Evolutionary conservation across 805 yeast species (phyloP), one percentile per base, ranked within the genome.

Genomic region (Wickerhamia fluorescens): DNA sequence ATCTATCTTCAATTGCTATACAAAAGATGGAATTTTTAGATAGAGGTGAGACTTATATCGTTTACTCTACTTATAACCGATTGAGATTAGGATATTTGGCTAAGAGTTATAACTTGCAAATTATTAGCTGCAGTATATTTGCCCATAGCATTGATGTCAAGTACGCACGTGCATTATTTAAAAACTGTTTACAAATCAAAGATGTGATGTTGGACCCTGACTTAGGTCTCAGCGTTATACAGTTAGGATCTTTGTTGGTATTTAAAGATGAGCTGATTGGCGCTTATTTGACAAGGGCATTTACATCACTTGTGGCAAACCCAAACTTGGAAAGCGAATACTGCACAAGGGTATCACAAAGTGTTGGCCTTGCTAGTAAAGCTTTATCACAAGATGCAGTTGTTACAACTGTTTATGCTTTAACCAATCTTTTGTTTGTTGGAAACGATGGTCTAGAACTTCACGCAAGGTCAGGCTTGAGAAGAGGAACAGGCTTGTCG

Each of bases 351-450:
- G 67, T 78, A 2, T 70, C 92, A 1, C 53, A 57, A 30, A 58
- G 73, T 20, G 71, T 87, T 21, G 81, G 88, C 1, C 51, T 70
- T 27, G 86, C 88, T 3, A 61, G 84, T 40, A 72, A 70, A 33
- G 71, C 74, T 6, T 61, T 82, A 30, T 73, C 87, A 12, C 89
- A 86, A 46, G 96, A 87, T 47, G 74, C 84, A 1, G 77, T 82
- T 14, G 83, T 87, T 6, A 78, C 95, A 6, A 72, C 89, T 1
- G 75, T 92, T 29, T 92, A 92, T 55, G 77, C 94, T 0, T 65
- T 89, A 38, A 75, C 83, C 12, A 92, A 92, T 49, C 52, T 82
- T 35, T 56, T 89, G 18, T 71, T 78, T 29, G 71, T 66, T 30
- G 77, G 69, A 10, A 71, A 56, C 35, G 69, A 58, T 42, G 58